These are phyloP conservation scores for Chaetomium strumarium DNA, from an alignment of 2,329 filamentous ascomycete genomes.

Conservation along the genomic window DNA sequence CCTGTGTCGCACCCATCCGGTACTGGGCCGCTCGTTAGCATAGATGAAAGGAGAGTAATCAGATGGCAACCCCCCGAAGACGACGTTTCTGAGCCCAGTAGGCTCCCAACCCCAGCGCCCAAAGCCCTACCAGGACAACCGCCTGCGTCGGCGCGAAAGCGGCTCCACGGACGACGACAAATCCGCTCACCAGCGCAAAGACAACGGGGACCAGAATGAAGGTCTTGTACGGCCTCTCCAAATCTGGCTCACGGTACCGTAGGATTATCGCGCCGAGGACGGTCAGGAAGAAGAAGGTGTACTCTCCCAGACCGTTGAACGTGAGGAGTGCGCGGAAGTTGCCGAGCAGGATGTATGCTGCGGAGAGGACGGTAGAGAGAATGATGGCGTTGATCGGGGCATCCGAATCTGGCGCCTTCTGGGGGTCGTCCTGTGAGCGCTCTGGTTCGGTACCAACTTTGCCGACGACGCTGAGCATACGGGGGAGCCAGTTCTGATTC, in stretches of 20 bases:
- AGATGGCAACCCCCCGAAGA: neutral
- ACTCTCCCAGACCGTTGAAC: conserved; percentile 54
- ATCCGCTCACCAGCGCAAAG: conserved; percentile 53
- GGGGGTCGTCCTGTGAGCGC: neutral
- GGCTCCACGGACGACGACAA: conserved; percentile 54
- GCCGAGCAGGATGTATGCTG: conserved; percentile 54
- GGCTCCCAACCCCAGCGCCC: conserved; percentile 43
- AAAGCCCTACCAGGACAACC: conserved; percentile 44
- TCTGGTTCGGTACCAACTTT: conserved; percentile 30
- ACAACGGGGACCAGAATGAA: conserved; percentile 43
- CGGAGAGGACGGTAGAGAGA: conserved; percentile 43
- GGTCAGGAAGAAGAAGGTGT: conserved; percentile 59
- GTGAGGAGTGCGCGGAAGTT: conserved; percentile 56
- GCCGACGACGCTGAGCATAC: conserved; percentile 40
- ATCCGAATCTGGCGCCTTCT: conserved; percentile 33
- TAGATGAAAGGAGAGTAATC: no score
- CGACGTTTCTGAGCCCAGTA: conserved; percentile 27
- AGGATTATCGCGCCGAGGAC: conserved; percentile 54
- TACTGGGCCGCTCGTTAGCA: no score
- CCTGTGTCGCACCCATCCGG: no score
- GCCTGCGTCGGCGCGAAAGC: conserved; percentile 53
- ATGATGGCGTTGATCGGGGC: conserved; percentile 50
- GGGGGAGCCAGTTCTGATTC: conserved; percentile 46
- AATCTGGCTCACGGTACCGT: conserved; percentile 48
- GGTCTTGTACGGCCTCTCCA: conserved; percentile 52